Base-by-base conservation (phyloP, 352 stramenopile species). In the Halophytophthora batemanensis region DNA sequence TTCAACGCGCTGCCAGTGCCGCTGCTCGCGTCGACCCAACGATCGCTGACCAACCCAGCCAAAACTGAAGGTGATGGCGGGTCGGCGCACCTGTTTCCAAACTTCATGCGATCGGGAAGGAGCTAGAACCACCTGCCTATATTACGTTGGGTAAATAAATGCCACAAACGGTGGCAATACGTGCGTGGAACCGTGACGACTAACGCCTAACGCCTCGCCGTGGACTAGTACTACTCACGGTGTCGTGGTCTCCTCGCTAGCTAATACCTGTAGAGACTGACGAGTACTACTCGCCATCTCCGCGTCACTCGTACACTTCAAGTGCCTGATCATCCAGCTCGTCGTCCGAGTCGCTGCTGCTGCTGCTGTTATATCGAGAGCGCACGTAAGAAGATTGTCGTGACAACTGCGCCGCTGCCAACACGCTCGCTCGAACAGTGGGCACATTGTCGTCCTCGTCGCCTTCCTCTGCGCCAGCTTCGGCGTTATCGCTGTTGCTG, bases 261-360 rank as follows among this genome's bases (percentile, higher is more conserved):
- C 11, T 38, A 46, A 7, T n/a, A 34, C 35, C 35, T 55, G 13
- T 44, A 51, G 34, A 60, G 17, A 44, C 0, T 3, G 43, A 39
- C 5, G 23, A 55, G n/a, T 17, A 49, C 14, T 35, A 6, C 33
- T 21, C 47, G 23, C 35, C 49, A 49, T 44, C 5, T 48, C 33
- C 48, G 22, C 12, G 42, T 61, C 61, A 71, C 60, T 71, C 62
- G 37, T 71, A 71, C 53, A 71, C 53, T 13, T 53, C 44, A 49
- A 71, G 57, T 28, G 51, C 61, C 54, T 69, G 56, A 45, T 71
- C 62, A 42, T 67, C 62, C 40, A 64, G 23, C 39, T 64, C 25
- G 25, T 31, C 25, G 25, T 31, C 57, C 51, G 60, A 51, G 38
- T 67, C 58, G 22, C 58, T 67, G 17, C 58, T 61, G 56, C 58